A percentile compares a stretch with the other conserved stretches of the same genome.
phyloP scores from a whole-genome alignment of 2,329 filamentous ascomycete species.

The Fusarium subtropicale region DNA sequence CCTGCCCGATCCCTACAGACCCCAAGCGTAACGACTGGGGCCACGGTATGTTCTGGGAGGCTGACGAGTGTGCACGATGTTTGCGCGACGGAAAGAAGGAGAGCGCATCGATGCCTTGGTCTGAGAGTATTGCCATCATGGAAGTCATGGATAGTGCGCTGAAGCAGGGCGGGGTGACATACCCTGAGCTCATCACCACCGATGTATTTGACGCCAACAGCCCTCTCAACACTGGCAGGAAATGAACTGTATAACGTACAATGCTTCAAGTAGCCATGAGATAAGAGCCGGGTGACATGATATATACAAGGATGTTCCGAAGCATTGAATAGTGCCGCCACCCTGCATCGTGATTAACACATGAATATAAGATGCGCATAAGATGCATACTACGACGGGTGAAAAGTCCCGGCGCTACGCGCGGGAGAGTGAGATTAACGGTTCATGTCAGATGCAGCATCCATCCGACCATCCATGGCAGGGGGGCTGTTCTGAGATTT shows the following conservation, averaged over 20 bases:
- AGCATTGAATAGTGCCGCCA: slow-evolving; percentile 9
- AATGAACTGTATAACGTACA: slow-evolving; percentile 36
- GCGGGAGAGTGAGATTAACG: slow-evolving; percentile 36
- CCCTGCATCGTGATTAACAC: slow-evolving; percentile 7
- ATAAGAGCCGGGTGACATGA: slow-evolving; percentile 1
- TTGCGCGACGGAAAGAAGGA: slow-evolving; percentile 81
- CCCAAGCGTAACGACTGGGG: slow-evolving; percentile 64
- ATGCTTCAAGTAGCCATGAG: background rate
- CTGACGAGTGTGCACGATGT: slow-evolving; percentile 81
- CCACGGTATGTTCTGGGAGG: slow-evolving; percentile 91
- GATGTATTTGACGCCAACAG: slow-evolving; percentile 70
- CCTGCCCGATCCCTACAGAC: slow-evolving; percentile 66
- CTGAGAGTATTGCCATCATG: slow-evolving; percentile 88
- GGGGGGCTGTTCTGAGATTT: slow-evolving; percentile 17
- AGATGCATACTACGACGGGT: slow-evolving; percentile 27
- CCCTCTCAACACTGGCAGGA: slow-evolving; percentile 68
- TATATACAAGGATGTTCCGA: slow-evolving; percentile 6
- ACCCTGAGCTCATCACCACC: slow-evolving; percentile 67
- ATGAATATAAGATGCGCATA: slow-evolving; percentile 10
- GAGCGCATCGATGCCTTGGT: slow-evolving; percentile 75
- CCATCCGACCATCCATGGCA: background rate
- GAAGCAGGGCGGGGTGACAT: slow-evolving; percentile 64
- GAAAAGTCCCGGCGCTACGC: slow-evolving; percentile 35
- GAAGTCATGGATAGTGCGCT: slow-evolving; percentile 71
- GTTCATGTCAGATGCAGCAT: slow-evolving; percentile 41